Evolutionary conservation across 345 rosid genomes (phyloP).

Genomic region (Salix dunnii): DNA sequence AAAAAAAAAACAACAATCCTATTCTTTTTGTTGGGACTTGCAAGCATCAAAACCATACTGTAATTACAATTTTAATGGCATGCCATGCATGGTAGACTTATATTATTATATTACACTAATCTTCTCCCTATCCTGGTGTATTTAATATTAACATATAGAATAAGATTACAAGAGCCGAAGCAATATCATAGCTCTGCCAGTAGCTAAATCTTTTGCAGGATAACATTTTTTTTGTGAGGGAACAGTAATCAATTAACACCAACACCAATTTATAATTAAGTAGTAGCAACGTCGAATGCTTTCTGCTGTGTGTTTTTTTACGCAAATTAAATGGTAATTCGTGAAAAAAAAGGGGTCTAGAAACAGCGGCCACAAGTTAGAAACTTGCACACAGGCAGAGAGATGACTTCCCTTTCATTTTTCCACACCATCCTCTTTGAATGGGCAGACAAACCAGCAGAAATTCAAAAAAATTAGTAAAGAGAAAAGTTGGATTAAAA

Average conservation of each 20-base stretch:
- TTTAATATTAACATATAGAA: neutral
- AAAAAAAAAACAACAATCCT: slow-evolving; percentile 17
- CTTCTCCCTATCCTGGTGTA: slow-evolving; percentile 20
- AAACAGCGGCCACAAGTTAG: slow-evolving; percentile 26
- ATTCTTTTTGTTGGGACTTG: slow-evolving; percentile 28
- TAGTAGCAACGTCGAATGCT: neutral
- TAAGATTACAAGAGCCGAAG: neutral
- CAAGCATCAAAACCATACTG: slow-evolving; percentile 5
- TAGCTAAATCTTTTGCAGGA: too few species aligned
- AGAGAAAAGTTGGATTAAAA: slow-evolving; percentile 18
- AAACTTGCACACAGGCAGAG: slow-evolving; percentile 13
- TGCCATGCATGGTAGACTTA: slow-evolving; percentile 27
- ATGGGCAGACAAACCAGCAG: slow-evolving; percentile 47
- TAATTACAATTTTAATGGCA: slow-evolving; percentile 1
- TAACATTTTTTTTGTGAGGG: neutral
- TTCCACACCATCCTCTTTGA: slow-evolving; percentile 39
- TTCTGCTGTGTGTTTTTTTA: neutral
- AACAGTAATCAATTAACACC: too few species aligned
- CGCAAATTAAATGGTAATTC: neutral
- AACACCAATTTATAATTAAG: neutral
- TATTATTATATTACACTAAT: slow-evolving; percentile 1
- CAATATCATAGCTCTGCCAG: neutral
- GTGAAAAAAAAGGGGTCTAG: neutral
- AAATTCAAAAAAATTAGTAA: slow-evolving; percentile 50
- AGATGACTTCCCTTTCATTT: slow-evolving; percentile 15